Evolutionary conservation across 257 asterid species (phyloP), one percentile per base, ranked within the genome.

Genomic region (Solanum chiquidenum): DNA sequence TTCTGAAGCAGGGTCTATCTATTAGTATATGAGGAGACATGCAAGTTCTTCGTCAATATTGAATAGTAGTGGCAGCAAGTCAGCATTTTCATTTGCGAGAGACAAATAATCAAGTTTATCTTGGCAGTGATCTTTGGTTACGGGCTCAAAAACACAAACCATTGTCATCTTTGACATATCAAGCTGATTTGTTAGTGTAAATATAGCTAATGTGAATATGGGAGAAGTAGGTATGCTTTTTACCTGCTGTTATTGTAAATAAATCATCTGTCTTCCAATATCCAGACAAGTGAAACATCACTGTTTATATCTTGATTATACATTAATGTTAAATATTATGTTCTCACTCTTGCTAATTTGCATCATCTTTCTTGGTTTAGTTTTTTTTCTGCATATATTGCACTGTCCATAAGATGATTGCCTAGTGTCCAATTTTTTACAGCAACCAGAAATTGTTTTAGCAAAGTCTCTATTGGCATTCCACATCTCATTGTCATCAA

Each of bases 171-270:
- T 68, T 73, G 88, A 89, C 91, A 27, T 83, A 60, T 71, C 11
- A 76, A 35, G 86, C 87, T 88, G 86, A 68, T 85, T 88, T 69
- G 27, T 89, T 91, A 64, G 86, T 90, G 93, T 91, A 87, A 87
- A 88, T 84, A 88, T 82, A 68, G 80, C 87, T 88, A 42, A 14
- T 86, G 91, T 89, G 86, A 84, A 88, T 87, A 74, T 88, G 89
- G 88, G 88, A 33, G 49, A 40, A 86, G 84, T 87, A 86, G 89
- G 89, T 89, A 74, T 25, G 69, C 68, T 87, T 69, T 71, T 74
- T 31, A 76, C 42, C 87, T 85, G 87, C 89, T 86, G 89, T 35
- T 83, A 20, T 58, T 89, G 93, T 92, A 90, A 91, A 91, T 89
- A 89, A 88, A 86, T 44, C 62, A 38, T 85, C 37, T 42, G 68